Conservation (phyloP, 495 filamentous ascomycete species). For the Neurospora tetrasperma region DNA sequence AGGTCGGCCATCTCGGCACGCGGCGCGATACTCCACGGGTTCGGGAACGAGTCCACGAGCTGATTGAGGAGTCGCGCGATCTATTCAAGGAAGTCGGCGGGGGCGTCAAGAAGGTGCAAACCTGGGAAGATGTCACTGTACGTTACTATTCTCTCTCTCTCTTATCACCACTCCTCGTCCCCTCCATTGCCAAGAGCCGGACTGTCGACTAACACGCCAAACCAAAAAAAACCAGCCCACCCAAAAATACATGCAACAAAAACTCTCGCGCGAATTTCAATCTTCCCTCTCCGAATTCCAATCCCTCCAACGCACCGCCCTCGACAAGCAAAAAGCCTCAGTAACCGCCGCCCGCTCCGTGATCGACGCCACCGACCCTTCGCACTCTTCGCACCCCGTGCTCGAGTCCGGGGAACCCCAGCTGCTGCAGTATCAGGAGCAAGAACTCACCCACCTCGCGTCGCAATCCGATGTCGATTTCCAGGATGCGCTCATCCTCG, state of each 20-base stretch:
- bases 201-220: background rate
- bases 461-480: constrained; percentile 95
- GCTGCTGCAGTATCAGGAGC: constrained; percentile 56
- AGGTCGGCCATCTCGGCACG: constrained; percentile 78
- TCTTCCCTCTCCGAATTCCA: constrained; percentile 84
- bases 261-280: constrained; percentile 85
- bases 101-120: constrained; percentile 80
- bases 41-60: constrained; percentile 75
- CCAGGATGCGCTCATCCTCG: constrained; percentile 88
- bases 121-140: constrained; percentile 89
- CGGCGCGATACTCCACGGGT: constrained; percentile 84
- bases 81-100: constrained; percentile 92
- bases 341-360: constrained; percentile 68
- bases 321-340: constrained; percentile 86
- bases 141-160: constrained; percentile 17
- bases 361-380: constrained; percentile 27
- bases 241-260: constrained; percentile 84
- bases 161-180: background rate
- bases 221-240: constrained; percentile 48
- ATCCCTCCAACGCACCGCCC: constrained; percentile 68
- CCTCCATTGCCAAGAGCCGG: constrained; percentile 8
- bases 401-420: constrained; percentile 25
- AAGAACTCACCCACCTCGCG: constrained; percentile 71
- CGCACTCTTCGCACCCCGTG: constrained; percentile 20
- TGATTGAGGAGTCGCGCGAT: constrained; percentile 72